Evolutionary conservation across 352 stramenopile genomes (phyloP).

Genomic region (Globisporangium middletonii): DNA sequence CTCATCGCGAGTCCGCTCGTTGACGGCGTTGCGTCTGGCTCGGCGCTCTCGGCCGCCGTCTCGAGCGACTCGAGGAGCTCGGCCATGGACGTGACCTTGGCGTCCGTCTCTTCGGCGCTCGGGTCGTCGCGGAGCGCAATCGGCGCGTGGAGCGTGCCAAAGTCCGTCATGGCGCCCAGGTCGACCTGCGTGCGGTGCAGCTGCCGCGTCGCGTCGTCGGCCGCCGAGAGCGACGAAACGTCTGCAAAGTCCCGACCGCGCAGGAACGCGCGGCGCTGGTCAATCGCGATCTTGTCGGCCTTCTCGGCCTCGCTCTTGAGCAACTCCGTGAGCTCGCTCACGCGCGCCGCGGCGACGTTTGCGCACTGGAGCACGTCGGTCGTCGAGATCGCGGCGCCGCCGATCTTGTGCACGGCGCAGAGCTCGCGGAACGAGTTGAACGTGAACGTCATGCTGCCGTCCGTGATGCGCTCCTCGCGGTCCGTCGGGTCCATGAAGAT

Average conservation of each 20-base stretch:
- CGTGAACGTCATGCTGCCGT: conserved; percentile 85
- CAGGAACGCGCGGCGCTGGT: conserved; percentile 57
- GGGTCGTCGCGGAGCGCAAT: conserved; percentile 68
- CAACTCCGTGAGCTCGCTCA: conserved; percentile 67
- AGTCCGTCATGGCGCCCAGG: conserved; percentile 81
- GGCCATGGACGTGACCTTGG: conserved; percentile 64
- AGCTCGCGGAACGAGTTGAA: conserved; percentile 91
- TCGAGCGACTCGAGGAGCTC: conserved; percentile 70
- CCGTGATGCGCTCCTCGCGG: conserved; percentile 85
- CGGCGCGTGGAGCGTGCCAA: conserved; percentile 62
- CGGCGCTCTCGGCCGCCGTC: conserved; percentile 31
- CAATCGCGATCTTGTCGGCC: conserved; percentile 61
- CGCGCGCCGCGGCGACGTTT: conserved; percentile 72
- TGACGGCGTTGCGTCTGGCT: not conserved
- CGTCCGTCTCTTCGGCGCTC: conserved; percentile 38
- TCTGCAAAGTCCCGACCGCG: conserved; percentile 68
- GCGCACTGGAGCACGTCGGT: conserved; percentile 71
- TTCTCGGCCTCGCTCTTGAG: conserved; percentile 74
- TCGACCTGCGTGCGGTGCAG: conserved; percentile 50
- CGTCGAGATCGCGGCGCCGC: conserved; percentile 61
- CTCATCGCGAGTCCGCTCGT: conserved; percentile 26
- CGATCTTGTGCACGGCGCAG: conserved; percentile 88
- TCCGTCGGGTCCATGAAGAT: conserved; percentile 88
- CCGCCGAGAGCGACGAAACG: conserved; percentile 34
- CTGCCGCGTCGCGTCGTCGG: conserved; percentile 11